These are phyloP conservation scores for Skeletonema marinoi DNA, from an alignment of 108 stramenopile genomes.

Conservation along the genomic window DNA sequence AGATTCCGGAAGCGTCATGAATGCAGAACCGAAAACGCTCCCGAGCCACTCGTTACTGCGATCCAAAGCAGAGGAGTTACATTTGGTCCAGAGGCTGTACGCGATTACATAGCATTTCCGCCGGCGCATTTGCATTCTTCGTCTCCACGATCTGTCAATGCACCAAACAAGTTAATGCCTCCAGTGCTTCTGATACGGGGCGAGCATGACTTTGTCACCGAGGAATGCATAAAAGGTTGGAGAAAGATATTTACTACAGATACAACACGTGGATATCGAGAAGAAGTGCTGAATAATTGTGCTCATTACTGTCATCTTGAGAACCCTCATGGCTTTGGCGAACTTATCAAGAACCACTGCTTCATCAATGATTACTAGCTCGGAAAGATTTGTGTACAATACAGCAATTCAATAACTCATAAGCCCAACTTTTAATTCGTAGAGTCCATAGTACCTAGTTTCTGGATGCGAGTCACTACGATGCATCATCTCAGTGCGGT, in stretches of 20 bases:
- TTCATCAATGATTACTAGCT: slow-evolving; percentile 48
- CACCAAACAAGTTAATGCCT: slow-evolving; percentile 6
- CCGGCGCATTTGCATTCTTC: slow-evolving; percentile 3
- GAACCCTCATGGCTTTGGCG: slow-evolving; percentile 26
- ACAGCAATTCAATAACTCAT: background rate
- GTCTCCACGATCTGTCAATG: background rate
- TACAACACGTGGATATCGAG: slow-evolving; percentile 18
- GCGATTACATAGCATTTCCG: slow-evolving; percentile 32
- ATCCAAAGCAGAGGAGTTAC: slow-evolving; percentile 32
- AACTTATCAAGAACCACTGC: slow-evolving; percentile 31
- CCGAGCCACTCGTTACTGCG: slow-evolving; percentile 31
- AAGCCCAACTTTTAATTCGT: background rate
- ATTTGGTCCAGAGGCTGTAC: slow-evolving; percentile 36
- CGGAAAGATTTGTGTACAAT: background rate
- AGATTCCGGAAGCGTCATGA: slow-evolving; percentile 32
- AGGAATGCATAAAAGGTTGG: slow-evolving; percentile 46
- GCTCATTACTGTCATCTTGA: slow-evolving; percentile 53
- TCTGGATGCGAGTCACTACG: background rate
- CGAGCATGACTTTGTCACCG: slow-evolving; percentile 47
- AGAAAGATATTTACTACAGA: slow-evolving; percentile 29
- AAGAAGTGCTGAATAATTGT: slow-evolving; percentile 42
- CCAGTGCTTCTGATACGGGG: slow-evolving; percentile 49
- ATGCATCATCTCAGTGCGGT: too few relatives aligned
- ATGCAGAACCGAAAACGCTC: slow-evolving; percentile 34
- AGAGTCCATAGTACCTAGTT: background rate